These are phyloP conservation scores for Epichloe typhina DNA, from an alignment of 2,329 filamentous ascomycete genomes.

Conservation along the genomic window DNA sequence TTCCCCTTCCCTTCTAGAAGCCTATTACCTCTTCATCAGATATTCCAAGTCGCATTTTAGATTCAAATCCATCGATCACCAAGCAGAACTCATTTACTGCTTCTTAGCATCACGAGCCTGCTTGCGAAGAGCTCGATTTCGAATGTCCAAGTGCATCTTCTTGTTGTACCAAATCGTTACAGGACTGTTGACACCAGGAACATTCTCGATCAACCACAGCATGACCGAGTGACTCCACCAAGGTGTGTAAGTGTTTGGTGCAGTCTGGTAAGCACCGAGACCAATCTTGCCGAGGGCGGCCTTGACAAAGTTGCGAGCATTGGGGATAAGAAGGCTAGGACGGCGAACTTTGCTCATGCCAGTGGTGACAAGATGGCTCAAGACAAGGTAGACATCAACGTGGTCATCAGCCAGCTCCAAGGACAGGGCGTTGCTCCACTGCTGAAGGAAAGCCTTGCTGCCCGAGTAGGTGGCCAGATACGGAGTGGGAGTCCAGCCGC, in stretches of 20 bases:
- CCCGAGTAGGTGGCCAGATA: constrained; percentile 92
- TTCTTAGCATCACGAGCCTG: constrained; percentile 71
- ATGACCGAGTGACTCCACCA: constrained; percentile 87
- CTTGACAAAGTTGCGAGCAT: constrained; percentile 68
- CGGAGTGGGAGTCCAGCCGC: constrained; percentile 81
- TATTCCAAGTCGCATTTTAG: neutral
- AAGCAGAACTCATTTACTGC: constrained; percentile 17
- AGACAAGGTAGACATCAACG: constrained; percentile 79
- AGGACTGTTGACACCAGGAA: constrained; percentile 35
- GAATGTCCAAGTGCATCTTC: constrained; percentile 70
- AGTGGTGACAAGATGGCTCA: constrained; percentile 86
- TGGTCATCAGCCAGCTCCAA: constrained; percentile 69
- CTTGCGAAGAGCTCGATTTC: constrained; percentile 71
- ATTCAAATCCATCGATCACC: neutral
- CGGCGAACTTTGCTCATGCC: constrained; percentile 95
- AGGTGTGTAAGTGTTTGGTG: constrained; percentile 75
- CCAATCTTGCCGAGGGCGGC: constrained; percentile 71
- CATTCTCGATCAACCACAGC: constrained; percentile 64
- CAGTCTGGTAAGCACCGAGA: constrained; percentile 62
- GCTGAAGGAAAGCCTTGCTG: constrained; percentile 94
- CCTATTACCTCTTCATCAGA: neutral
- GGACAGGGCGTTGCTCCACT: constrained; percentile 82
- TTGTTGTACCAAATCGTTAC: constrained; percentile 37
- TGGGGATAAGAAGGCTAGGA: constrained; percentile 65
- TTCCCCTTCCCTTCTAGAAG: neutral